Evolutionary conservation across 768 basidiomycete genomes (phyloP).

Genomic region (Holtermanniella nyarrowii): DNA sequence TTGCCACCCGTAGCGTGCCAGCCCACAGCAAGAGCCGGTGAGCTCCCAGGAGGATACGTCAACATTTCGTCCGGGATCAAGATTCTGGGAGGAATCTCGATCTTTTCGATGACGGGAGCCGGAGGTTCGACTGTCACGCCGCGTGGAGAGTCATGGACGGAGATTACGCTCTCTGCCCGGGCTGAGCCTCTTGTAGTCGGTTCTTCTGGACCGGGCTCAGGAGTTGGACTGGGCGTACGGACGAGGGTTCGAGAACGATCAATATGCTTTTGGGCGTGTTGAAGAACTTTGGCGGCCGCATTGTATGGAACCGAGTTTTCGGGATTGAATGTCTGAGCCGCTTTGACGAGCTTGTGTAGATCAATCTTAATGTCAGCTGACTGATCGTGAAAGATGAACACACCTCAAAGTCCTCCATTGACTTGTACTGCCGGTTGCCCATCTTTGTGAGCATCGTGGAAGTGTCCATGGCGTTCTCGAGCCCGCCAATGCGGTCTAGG

Average conservation of each 20-base stretch:
- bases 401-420: constrained; percentile 32
- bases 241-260: constrained; percentile 23
- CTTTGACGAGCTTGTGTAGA: constrained; percentile 22
- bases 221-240: constrained; percentile 34
- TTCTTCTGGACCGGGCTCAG: constrained; percentile 13
- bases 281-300: constrained; percentile 23
- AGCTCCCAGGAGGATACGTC: constrained; percentile 27
- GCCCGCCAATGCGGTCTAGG: constrained; percentile 38
- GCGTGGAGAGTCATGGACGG: constrained; percentile 1
- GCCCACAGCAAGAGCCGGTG: constrained; percentile 27
- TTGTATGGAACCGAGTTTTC: constrained; percentile 29
- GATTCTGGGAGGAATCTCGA: constrained; percentile 15
- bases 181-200: constrained; percentile 11
- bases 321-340: constrained; percentile 36
- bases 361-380: constrained; percentile 17
- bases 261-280: constrained; percentile 29
- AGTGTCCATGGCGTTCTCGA: constrained; percentile 41
- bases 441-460: constrained; percentile 38
- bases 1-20: constrained; percentile 35
- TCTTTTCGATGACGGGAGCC: background rate
- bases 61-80: constrained; percentile 37
- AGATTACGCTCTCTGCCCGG: constrained; percentile 3
- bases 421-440: constrained; percentile 28
- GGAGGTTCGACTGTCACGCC: constrained; percentile 3
- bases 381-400: background rate